Evolutionary conservation across 1,139 yeast species (phyloP).

Genomic region (Candida albicans): DNA sequence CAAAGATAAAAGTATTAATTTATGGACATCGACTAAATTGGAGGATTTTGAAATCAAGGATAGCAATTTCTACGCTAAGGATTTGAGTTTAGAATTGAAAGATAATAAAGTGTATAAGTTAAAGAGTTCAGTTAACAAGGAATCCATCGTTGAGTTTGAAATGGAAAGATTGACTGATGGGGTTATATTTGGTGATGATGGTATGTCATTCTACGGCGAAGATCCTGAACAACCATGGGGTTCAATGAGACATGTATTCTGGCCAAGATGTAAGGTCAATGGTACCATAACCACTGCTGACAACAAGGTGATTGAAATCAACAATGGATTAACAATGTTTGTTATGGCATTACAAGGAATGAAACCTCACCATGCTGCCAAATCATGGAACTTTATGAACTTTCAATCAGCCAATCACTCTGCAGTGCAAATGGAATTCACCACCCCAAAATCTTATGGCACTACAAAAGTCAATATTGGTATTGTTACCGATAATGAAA

Average conservation of each 20-base stretch:
- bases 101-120: slow-evolving; percentile 58
- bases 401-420: slow-evolving; percentile 77
- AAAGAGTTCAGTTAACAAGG: slow-evolving; percentile 63
- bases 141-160: slow-evolving; percentile 70
- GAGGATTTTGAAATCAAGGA: slow-evolving; percentile 79
- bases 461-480: slow-evolving; percentile 80
- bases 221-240: slow-evolving; percentile 92
- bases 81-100: slow-evolving; percentile 60
- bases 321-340: slow-evolving; percentile 69
- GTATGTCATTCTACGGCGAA: slow-evolving; percentile 81
- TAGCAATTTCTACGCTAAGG: slow-evolving; percentile 76
- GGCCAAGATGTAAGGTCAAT: slow-evolving; percentile 80
- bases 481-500: slow-evolving; percentile 63
- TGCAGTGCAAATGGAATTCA: slow-evolving; percentile 90
- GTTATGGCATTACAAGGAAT: slow-evolving; percentile 99
- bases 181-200: slow-evolving; percentile 87
- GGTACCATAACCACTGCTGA: slow-evolving; percentile 56
- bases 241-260: slow-evolving; percentile 89
- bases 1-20: slow-evolving; percentile 38
- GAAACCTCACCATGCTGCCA: slow-evolving; percentile 99
- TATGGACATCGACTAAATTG: slow-evolving; percentile 90
- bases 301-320: slow-evolving; percentile 29
- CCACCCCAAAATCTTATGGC: slow-evolving; percentile 90
- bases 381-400: slow-evolving; percentile 91
- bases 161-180: slow-evolving; percentile 72